phyloP scores from a whole-genome alignment of 2,329 filamentous ascomycete genomes.

The Phyllosticta ampelicida region DNA sequence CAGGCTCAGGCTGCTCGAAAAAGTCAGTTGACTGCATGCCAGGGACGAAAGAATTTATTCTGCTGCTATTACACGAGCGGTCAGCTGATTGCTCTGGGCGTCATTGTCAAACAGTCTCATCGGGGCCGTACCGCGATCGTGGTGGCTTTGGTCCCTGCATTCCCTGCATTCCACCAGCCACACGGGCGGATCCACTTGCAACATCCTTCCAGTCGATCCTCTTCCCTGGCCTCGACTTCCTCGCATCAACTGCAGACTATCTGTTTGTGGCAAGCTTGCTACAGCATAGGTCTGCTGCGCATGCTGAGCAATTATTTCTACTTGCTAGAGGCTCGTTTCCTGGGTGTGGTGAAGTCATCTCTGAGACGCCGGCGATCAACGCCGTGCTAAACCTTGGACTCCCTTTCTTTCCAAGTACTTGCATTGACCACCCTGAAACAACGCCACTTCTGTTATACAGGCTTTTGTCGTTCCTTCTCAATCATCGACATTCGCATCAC shows the following conservation, averaged over 20 bases:
- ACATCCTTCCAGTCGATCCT: not conserved
- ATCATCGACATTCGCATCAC: constrained; percentile 13
- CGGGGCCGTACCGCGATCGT: not conserved
- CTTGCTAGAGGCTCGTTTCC: not conserved
- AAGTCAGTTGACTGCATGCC: not conserved
- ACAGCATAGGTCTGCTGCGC: not conserved
- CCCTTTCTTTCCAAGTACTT: not conserved
- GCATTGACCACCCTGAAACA: not conserved
- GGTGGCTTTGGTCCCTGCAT: not conserved
- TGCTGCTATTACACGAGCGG: not conserved
- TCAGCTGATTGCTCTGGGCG: no score
- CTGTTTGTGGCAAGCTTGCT: not conserved
- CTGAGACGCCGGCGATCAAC: not conserved
- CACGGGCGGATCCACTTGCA: not conserved
- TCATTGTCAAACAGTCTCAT: not conserved
- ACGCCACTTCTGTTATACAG: constrained; percentile 6
- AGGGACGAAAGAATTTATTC: not conserved
- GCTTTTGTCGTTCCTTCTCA: not conserved
- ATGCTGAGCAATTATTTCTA: not conserved
- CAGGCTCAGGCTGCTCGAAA: not conserved
- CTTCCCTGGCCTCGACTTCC: not conserved
- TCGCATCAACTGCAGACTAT: not conserved
- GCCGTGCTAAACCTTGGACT: not conserved
- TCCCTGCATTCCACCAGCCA: not conserved
- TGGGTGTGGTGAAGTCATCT: not conserved